Conservation (phyloP, 371 early-diverging fungal species). For the Rhizomucor miehei region DNA sequence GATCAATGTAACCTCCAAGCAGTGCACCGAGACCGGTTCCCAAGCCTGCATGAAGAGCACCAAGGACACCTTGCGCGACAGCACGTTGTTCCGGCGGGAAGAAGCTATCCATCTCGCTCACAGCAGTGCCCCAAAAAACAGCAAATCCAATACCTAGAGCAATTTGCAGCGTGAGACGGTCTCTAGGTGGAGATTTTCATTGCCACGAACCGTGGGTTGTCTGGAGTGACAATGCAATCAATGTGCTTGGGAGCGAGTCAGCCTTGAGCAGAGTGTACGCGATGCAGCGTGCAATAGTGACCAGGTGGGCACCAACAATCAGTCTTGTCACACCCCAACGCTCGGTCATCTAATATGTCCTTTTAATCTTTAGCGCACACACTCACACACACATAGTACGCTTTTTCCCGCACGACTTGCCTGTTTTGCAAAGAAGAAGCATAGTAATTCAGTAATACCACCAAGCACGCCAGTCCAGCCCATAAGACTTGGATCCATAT, state of each 20-base stretch:
- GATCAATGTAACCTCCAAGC: slow-evolving; percentile 30
- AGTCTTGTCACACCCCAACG: slow-evolving; percentile 39
- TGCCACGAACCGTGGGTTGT: slow-evolving; percentile 30
- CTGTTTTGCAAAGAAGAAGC: slow-evolving; percentile 34
- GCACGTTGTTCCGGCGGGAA: slow-evolving; percentile 38
- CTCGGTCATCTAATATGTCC: slow-evolving; percentile 30
- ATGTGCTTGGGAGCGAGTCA: slow-evolving; percentile 26
- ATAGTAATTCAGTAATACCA: slow-evolving; percentile 32
- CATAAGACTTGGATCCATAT: slow-evolving; percentile 24
- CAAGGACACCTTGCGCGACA: slow-evolving; percentile 41
- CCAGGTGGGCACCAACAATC: slow-evolving; percentile 37
- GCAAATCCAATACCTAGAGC: slow-evolving; percentile 16
- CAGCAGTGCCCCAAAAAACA: slow-evolving; percentile 36
- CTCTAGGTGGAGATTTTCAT: too few species aligned
- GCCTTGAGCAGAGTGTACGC: slow-evolving; percentile 32
- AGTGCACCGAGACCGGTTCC: slow-evolving; percentile 35
- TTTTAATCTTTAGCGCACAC: not conserved
- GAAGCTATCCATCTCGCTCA: slow-evolving; percentile 35
- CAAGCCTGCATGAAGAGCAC: slow-evolving; percentile 30
- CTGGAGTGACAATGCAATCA: slow-evolving; percentile 36
- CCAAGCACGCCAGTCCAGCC: slow-evolving; percentile 42
- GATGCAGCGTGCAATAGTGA: slow-evolving; percentile 34
- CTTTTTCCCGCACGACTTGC: slow-evolving; percentile 4
- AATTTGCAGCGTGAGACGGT: too few species aligned
- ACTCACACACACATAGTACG: too few species aligned